Base-by-base conservation (phyloP, 2,329 filamentous ascomycete species). In the Neofusicoccum sp. region DNA sequence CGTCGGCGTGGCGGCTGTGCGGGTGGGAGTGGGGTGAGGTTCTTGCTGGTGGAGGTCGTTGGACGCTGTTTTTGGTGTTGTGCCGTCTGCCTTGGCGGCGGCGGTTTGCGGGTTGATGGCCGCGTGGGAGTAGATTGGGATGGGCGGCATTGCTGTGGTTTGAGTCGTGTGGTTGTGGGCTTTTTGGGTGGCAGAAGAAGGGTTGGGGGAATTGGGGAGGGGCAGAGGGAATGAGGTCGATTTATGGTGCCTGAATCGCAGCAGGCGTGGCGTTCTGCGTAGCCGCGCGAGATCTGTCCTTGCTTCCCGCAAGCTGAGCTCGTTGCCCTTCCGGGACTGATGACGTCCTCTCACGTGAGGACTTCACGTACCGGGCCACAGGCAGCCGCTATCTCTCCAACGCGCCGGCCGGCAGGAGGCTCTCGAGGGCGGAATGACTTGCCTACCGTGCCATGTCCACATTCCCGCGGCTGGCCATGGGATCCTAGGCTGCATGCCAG, bases 51-150 rank as follows among this genome's bases (percentile, higher is more conserved):
- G 73, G 1, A 74, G 76, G 26, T 33, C 24, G 14, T 24, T 34
- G 20, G 60, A 63, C 61, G 69, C 30, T 65, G 65, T 68, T 78
- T 78, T 62, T 68, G 67, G 45, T 11, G 62, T 62, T 14, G 49
- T 45, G 66, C 66, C 24, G 26, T 57, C 43, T n/a, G 65, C 54
- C 26, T 65, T 63, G 31, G 65, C 54, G 11, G 63, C 65, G 12
- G 64, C 49, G 16, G 65, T 63, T 12, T 62, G 63, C 4, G 78
- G 71, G 11, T 70, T 70, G 64, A 81, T 80, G 57, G 79, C 79
- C 26, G 74, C 74, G 64, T 80, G 71, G 60, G 76, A 76, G 72
- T 80, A 77, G 60, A 80, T 72, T 44, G 72, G 76, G 45, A 81
- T 75, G 11, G 78, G 78, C 11, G 78, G 76, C 79, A 81, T 81